Conservation (phyloP, 1,284 basidiomycete genomes). For the Ustilago bromivora region DNA sequence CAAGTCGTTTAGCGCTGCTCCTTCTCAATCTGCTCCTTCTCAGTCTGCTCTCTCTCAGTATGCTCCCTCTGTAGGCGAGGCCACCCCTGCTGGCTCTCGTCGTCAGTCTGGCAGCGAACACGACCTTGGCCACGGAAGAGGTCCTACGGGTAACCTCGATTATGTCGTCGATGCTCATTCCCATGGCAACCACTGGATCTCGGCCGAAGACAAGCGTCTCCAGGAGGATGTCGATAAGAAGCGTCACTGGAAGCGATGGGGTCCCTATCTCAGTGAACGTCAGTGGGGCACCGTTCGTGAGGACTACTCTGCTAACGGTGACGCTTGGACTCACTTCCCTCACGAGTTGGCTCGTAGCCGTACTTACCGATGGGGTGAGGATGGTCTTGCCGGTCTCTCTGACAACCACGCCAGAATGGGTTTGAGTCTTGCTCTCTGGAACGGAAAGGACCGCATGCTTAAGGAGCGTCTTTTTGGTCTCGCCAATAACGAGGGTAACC, state of each 20-base stretch:
- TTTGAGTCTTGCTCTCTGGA: constrained; percentile 92
- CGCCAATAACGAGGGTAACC: constrained; percentile 94
- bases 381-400: constrained; percentile 93
- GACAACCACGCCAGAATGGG: constrained; percentile 96
- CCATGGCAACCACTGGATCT: constrained; percentile 51
- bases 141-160: constrained; percentile 48
- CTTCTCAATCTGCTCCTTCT: constrained; percentile 21
- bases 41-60: constrained; percentile 10
- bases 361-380: constrained; percentile 98
- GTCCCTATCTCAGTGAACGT: constrained; percentile 93
- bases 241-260: constrained; percentile 97
- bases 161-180: constrained; percentile 43
- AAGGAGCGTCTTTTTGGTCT: constrained; percentile 95
- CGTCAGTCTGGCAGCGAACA: constrained; percentile 39
- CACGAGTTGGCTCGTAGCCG: constrained; percentile 94
- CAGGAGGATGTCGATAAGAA: constrained; percentile 77
- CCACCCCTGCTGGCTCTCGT: constrained; percentile 37
- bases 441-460: constrained; percentile 90
- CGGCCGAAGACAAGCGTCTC: constrained; percentile 70
- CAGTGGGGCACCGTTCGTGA: constrained; percentile 99
- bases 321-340: constrained; percentile 97
- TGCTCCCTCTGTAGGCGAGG: constrained; percentile 33
- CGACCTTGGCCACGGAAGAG: constrained; percentile 50
- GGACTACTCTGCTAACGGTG: constrained; percentile 94
- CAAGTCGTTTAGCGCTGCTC: constrained; percentile 46